A percentile compares a stretch with the other conserved stretches of the same genome.
These are phyloP conservation scores for Diaporthe sp. DNA, from an alignment of 2,329 filamentous ascomycete genomes.

Conservation along the genomic window DNA sequence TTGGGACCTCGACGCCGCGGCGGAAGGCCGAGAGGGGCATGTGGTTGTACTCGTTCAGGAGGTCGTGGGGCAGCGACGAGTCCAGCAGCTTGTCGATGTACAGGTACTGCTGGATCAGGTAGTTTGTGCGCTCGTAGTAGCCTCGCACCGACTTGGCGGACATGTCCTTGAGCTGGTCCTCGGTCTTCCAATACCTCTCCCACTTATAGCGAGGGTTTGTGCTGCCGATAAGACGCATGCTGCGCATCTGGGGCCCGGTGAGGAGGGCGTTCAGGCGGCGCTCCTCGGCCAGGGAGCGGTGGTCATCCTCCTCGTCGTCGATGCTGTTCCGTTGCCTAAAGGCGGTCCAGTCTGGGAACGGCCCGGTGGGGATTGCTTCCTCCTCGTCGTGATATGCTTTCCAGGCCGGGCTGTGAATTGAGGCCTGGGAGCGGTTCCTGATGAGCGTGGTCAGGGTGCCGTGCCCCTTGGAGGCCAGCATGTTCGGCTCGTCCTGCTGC, in stretches of 20 bases:
- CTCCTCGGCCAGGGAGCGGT: slow-evolving; percentile 64
- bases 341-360: slow-evolving; percentile 42
- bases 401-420: slow-evolving; percentile 41
- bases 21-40: slow-evolving; percentile 68
- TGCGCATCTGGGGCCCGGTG: slow-evolving; percentile 80
- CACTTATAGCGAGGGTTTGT: slow-evolving; percentile 89
- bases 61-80: slow-evolving; percentile 90
- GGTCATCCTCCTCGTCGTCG: slow-evolving; percentile 57
- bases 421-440: slow-evolving; percentile 62
- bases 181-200: slow-evolving; percentile 88
- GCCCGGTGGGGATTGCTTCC: slow-evolving; percentile 18
- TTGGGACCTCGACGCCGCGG: slow-evolving; percentile 72
- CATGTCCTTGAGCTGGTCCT: slow-evolving; percentile 80
- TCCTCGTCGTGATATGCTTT: slow-evolving; percentile 39
- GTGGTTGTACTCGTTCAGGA: slow-evolving; percentile 90
- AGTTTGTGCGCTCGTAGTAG: slow-evolving; percentile 93
- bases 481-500: slow-evolving; percentile 63
- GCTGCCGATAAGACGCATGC: slow-evolving; percentile 89
- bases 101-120: slow-evolving; percentile 89
- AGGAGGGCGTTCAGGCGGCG: slow-evolving; percentile 72
- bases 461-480: slow-evolving; percentile 61
- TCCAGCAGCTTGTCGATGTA: slow-evolving; percentile 94
- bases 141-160: slow-evolving; percentile 77
- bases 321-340: slow-evolving; percentile 40
- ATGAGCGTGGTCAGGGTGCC: slow-evolving; percentile 54